phyloP scores from a whole-genome alignment of 768 basidiomycete species.

The Pleurotus giganteus region DNA sequence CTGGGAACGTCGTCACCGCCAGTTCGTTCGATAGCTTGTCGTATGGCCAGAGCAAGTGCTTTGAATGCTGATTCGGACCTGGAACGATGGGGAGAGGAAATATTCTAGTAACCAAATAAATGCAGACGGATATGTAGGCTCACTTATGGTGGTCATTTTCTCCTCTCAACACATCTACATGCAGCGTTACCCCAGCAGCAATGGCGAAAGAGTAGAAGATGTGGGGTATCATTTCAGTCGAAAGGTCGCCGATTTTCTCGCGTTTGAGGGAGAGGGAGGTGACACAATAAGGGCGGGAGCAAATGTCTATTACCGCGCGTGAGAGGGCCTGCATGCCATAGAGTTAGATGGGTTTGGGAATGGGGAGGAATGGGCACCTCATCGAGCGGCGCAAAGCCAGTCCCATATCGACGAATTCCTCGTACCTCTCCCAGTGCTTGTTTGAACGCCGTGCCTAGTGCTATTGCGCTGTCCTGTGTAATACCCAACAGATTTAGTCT shows the following conservation, averaged over 20 bases:
- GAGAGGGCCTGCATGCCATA: conserved; percentile 71
- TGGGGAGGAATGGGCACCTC: conserved; percentile 55
- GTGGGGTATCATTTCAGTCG: conserved; percentile 98
- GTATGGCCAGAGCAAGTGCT: conserved; percentile 91
- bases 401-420: conserved; percentile 94
- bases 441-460: conserved; percentile 89
- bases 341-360: conserved; percentile 3
- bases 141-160: conserved; percentile 98
- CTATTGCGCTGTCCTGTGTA: conserved; percentile 86
- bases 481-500: conserved; percentile 15
- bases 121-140: conserved; percentile 18
- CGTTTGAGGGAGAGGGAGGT: conserved; percentile 84
- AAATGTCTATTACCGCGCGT: conserved; percentile 96
- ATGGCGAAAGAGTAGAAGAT: conserved; percentile 98
- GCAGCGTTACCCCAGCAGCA: conserved; percentile 89
- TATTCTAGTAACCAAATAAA: neutral
- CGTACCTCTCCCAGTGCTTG: conserved; percentile 91
- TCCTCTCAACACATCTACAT: conserved; percentile 91
- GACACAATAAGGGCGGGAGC: conserved; percentile 94
- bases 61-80: conserved; percentile 99
- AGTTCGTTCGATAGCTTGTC: conserved; percentile 89
- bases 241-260: conserved; percentile 92
- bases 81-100: neutral
- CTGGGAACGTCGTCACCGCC: conserved; percentile 91
- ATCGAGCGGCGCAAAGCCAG: conserved; percentile 94